These are phyloP conservation scores for Scheffersomyces stipitis DNA, from an alignment of 805 yeast species.

Conservation along the genomic window DNA sequence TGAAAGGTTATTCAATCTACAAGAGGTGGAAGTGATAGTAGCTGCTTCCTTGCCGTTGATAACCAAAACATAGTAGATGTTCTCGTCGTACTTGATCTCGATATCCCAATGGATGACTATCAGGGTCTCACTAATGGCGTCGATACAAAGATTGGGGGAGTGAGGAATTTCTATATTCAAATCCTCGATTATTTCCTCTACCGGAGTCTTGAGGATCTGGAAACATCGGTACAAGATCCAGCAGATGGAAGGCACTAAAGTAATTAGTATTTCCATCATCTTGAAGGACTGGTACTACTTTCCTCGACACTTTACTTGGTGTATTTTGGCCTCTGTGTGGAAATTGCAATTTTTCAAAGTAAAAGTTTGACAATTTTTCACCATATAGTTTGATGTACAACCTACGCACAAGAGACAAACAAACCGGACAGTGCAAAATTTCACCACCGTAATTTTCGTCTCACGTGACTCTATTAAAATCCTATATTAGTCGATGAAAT, in stretches of 20 bases:
- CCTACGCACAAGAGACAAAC: too few species aligned
- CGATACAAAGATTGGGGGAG: slow-evolving; percentile 55
- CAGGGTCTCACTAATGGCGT: slow-evolving; percentile 45
- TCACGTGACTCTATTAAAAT: too few species aligned
- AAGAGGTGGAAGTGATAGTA: slow-evolving; percentile 33
- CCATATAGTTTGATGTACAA: too few species aligned
- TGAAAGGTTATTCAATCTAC: slow-evolving; percentile 31
- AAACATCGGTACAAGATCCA: slow-evolving; percentile 43
- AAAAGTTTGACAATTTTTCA: too few species aligned
- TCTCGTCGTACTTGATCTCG: slow-evolving; percentile 27
- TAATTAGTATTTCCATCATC: slow-evolving; percentile 26
- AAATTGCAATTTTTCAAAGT: too few species aligned
- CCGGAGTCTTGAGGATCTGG: slow-evolving; percentile 42
- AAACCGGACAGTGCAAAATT: too few species aligned
- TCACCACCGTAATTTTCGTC: too few species aligned
- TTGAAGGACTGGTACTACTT: slow-evolving; percentile 1
- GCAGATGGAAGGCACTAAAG: slow-evolving; percentile 30
- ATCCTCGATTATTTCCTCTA: slow-evolving; percentile 44
- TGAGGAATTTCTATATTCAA: slow-evolving; percentile 56
- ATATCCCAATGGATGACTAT: slow-evolving; percentile 60
- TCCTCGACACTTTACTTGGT: neutral
- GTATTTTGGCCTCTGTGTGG: too few species aligned
- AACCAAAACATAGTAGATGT: slow-evolving; percentile 30
- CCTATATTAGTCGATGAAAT: too few species aligned
- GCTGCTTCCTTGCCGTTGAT: slow-evolving; percentile 38